Evolutionary conservation across 2,329 filamentous ascomycete species (phyloP), one percentile per base, ranked within the genome.

Genomic region (Amphichorda felina): DNA sequence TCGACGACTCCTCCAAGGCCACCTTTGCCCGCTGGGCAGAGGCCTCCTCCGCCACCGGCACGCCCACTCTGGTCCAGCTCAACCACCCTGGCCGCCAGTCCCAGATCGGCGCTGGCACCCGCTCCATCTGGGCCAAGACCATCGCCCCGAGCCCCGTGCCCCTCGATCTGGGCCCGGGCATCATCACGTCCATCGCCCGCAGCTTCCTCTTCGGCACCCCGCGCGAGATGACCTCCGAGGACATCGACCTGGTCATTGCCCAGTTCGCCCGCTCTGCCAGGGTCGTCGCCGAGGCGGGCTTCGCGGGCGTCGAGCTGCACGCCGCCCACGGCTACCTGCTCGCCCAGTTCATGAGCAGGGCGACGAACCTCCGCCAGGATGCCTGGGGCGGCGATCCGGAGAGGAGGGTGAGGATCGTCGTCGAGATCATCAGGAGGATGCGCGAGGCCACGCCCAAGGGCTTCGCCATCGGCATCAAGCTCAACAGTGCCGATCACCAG

Each of bases 401-500:
- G 29, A 68, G 66, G 24, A 55, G 72, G 3, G 62, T 63, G 26
- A 59, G 63, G 21, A 55, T 76, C 19, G 57, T 73, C 2, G 51
- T 66, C 1, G 70, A 76, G 27, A 57, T 75, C 30, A 57, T 68
- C 13, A 50, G 57, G 27, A 61, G 59, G 0, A 53, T 68, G 3
- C 54, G 60, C 1, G 54, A 45, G 3, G 58, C 41, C 2, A 59
- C 61, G 3, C 55, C 52, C 3, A 39, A 42, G 6, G 45, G 31
- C 1, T 72, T 75, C 41, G 63, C 63, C 26, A 57, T 76, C 8
- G 68, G 64, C 3, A 54, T 73, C 38, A 72, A 75, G 53, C 45
- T 75, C 33, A 75, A 75, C 50, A 68, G 64, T 22, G 70, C 68
- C 0, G 72, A 79, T 42, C 68, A 70, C 42, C 69, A 74, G 41